phyloP scores from a whole-genome alignment of 2,329 filamentous ascomycete species.

The Fusarium sp. region DNA sequence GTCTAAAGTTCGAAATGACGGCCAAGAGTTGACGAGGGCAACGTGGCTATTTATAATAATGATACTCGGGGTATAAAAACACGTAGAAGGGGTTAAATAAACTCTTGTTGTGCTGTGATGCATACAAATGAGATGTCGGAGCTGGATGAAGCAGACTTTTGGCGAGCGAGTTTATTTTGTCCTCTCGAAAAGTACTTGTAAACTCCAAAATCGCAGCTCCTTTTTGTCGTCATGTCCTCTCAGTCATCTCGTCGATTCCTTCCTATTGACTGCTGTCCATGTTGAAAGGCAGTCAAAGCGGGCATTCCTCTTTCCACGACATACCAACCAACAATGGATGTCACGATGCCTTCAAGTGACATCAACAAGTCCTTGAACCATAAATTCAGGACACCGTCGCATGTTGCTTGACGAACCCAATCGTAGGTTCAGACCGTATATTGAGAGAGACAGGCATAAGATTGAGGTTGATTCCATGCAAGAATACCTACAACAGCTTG shows the following conservation, averaged over 20 bases:
- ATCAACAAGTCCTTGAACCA: neutral
- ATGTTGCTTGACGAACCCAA: neutral
- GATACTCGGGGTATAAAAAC: neutral
- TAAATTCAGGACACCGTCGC: neutral
- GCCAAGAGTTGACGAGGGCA: neutral
- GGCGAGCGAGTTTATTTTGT: neutral
- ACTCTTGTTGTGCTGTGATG: neutral
- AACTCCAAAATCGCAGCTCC: neutral
- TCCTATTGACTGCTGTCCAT: too few relatives aligned
- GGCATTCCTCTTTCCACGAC: neutral
- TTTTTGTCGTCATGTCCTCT: neutral
- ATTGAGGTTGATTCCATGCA: too few relatives aligned
- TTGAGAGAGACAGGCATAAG: too few relatives aligned
- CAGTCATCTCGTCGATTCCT: neutral
- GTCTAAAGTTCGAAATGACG: neutral
- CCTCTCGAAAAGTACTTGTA: neutral
- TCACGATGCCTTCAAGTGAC: neutral
- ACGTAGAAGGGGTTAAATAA: neutral
- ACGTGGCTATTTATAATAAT: neutral
- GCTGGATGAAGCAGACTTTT: conserved; percentile 1
- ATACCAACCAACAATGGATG: neutral
- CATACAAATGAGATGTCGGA: neutral
- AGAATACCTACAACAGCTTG: too few relatives aligned
- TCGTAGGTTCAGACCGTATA: too few relatives aligned
- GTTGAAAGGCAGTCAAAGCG: neutral